Evolutionary conservation across 2,329 filamentous ascomycete genomes (phyloP), one percentile per base, ranked within the genome.

Genomic region (Xylaria sp.): DNA sequence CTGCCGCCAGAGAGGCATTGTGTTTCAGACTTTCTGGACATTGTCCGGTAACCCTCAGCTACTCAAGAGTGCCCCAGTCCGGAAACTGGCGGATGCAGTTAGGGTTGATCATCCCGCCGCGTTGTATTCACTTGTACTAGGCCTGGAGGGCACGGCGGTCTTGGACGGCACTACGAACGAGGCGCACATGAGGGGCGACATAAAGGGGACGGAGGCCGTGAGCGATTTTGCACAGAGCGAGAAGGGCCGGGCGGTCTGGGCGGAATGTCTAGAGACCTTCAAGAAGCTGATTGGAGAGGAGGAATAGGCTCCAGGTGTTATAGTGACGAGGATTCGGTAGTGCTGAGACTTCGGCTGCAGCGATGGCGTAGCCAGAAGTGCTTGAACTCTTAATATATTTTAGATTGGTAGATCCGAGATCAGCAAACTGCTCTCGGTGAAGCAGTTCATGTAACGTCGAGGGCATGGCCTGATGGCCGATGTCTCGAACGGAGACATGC

Each of bases 1-100:
- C 54, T 82, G 78, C 52, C 70, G 73, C n/a, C 62, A 68, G 19
- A 61, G 67, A 29, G 67, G 62, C 8, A 74, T 81, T 52, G 63
- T 72, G 13, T 83, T 80, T 63, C 80, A 84, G 69, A 71, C 76
- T 7, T 85, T 83, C 63, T 83, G 81, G 79, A 82, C 79, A 0
- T 62, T 84, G 52, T 77, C 73, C 2, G 79, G 74, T 2, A 83
- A 83, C 54, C 67, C 66, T 1, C 52, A 56, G 1, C 66, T 81
- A 18, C 63, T 76, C 38, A 63, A 59, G 39, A 71, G 69, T 42
- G 57, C 54, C 13, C 83, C 80, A 1, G 83, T 89, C 0, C 65
- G 66, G 8, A 60, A 64, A 7, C 70, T 92, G 1, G 82, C 82
- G 1, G 59, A 68, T 4, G 67, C 60, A 1, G 71, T 72, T 1